Percentiles rank a stretch among this genome's conserved stretches.
Conservation (phyloP, 305 asterid genomes). For the Solanum aculeatissimum region DNA sequence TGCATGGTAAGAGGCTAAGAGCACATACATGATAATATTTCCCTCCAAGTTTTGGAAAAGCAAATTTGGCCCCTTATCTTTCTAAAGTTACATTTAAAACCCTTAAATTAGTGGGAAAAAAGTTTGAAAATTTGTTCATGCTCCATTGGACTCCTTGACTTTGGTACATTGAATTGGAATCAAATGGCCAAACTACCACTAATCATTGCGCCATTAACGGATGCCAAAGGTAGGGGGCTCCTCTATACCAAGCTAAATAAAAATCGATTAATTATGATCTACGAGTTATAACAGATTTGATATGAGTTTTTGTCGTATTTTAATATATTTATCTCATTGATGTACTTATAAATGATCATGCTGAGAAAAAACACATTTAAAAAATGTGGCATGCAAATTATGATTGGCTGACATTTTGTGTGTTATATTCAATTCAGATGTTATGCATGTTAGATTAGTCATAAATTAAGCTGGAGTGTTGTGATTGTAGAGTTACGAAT, state of each 20-base stretch:
- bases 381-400: background rate
- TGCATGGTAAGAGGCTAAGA: background rate
- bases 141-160: background rate
- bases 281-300: background rate
- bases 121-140: background rate
- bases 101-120: background rate
- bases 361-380: background rate
- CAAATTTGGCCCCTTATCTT: background rate
- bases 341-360: background rate
- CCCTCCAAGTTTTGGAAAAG: background rate
- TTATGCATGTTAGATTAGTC: background rate
- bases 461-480: background rate
- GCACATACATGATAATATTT: background rate
- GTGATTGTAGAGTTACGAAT: background rate
- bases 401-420: background rate
- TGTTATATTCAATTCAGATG: background rate
- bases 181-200: background rate
- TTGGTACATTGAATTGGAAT: background rate
- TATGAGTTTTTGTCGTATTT: background rate
- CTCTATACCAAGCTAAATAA: background rate
- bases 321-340: background rate
- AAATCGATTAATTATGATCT: background rate
- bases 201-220: slow-evolving; percentile 1
- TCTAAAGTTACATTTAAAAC: background rate
- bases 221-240: background rate